Conservation (phyloP, 2,329 filamentous ascomycete genomes). For the Colletotrichum sp. region DNA sequence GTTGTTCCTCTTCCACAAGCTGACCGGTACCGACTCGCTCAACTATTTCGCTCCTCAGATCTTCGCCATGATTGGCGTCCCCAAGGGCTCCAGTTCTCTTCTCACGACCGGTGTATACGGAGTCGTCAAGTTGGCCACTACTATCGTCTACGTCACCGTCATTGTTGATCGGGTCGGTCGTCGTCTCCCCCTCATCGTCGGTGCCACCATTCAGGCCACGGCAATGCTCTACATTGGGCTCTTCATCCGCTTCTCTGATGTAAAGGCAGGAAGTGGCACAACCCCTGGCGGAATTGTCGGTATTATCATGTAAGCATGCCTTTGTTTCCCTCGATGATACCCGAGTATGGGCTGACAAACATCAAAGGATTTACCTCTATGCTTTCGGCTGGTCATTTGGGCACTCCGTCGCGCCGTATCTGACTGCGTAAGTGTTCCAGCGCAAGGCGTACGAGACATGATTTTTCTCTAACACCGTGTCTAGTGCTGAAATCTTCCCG, state of each 20-base stretch:
- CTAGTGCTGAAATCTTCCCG: constrained; percentile 33
- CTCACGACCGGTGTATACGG: constrained; percentile 40
- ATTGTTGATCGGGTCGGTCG: constrained; percentile 33
- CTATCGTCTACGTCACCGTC: constrained; percentile 32
- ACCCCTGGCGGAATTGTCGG: constrained; percentile 43
- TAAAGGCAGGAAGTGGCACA: constrained; percentile 34
- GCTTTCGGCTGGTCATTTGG: constrained; percentile 30
- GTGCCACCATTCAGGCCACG: constrained; percentile 23
- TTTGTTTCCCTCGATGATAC: constrained; percentile 24
- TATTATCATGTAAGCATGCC: constrained; percentile 33
- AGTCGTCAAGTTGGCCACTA: constrained; percentile 28
- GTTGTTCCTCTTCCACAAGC: constrained; percentile 45
- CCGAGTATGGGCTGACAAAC: background rate
- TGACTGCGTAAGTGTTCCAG: constrained; percentile 18
- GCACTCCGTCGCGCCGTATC: constrained; percentile 24
- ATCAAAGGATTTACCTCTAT: constrained; percentile 35
- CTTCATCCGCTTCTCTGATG: constrained; percentile 38
- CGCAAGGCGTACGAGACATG: too few species aligned
- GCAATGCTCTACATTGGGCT: constrained; percentile 33
- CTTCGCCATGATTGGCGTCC: constrained; percentile 43
- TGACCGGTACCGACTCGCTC: constrained; percentile 43
- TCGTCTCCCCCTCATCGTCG: constrained; percentile 30
- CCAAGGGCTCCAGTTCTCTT: constrained; percentile 31
- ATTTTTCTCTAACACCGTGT: background rate
- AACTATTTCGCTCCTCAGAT: constrained; percentile 47